Base-by-base conservation (phyloP, 164 flowering plant genomes). In the Vitis rotundifolia region DNA sequence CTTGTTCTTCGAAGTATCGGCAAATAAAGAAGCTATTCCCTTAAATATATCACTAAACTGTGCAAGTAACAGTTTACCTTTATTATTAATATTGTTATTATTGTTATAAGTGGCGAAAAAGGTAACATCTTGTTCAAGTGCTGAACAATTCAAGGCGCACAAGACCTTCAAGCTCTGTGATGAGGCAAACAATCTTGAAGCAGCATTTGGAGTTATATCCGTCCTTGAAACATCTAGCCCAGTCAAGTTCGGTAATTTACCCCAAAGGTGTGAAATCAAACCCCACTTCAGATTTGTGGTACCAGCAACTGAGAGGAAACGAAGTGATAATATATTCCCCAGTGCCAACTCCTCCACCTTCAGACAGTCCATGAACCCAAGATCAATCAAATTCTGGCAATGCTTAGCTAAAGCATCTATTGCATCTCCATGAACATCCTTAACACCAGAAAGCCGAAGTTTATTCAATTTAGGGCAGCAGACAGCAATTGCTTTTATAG, bases 171-270 rank as follows among this genome's bases (percentile, higher is more conserved):
- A 84, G 78, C 84, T 87, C 28, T 72, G 76, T 15, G 93, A 88
- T 57, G 87, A 79, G 16, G 89, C 78, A 47, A 91, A 67, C 69
- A 93, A 63, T 68, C 90, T 87, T 9, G 80, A 82, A 69, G 88
- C 90, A 66, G 88, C 83, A 66, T 62, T 61, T 2, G 89, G 79
- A 59, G 77, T 74, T 44, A 96, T 77, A 81, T 89, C 93, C 31
- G 99, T 93, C 76, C 97, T 83, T 12, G 97, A 93, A 76, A 92
- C 97, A 81, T 96, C 99, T 47, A 96, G 67, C 8, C 93, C 94
- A 51, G 66, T 76, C 76, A 96, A 84, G 71, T 87, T 81, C 14
- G 96, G 97, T 60, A 93, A 84, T 64, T 81, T 84, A 71, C 78
- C 78, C 98, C 97, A 96, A 54, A 70, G 62, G 49, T 86, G 85